Base-by-base conservation (phyloP, 1,139 yeast genomes). In the Nakaseomyces glabratus region DNA sequence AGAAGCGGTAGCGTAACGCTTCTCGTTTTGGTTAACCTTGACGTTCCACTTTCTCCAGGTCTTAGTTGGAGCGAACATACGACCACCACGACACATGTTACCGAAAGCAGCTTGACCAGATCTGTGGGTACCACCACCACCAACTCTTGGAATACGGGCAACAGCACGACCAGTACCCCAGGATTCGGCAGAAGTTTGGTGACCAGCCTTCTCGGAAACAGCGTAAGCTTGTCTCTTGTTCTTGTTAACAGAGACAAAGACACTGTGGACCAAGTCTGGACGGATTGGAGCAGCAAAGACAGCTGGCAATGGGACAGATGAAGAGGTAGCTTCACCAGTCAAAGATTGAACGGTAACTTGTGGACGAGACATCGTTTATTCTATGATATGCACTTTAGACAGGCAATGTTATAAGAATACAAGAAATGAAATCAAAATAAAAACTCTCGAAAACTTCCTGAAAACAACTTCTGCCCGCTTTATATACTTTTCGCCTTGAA, bases 101-200 rank as follows among this genome's bases (percentile, higher is more conserved):
- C 98, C 98, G 78, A 90, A 90, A 67, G 98, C 98, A 70, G 88
- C 98, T 75, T 90, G 98, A 71, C 98, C 98, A 56, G 97, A 79
- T 76, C 98, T 90, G 93, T 86, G 96, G 68, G 98, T 90, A 82
- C 98, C 98, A 68, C 95, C 88, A 76, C 98, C 98, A 73, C 95
- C 95, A 67, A 90, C 97, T 81, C 98, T 88, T 76, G 98, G 98
- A 70, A 90, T 88, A 80, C 98, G 90, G 74, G 98, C 97, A 66
- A 90, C 96, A 73, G 98, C 98, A 78, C 98, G 88, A 80, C 98
- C 98, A 60, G 98, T 93, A 85, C 98, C 98, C 98, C 98, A 90
- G 50, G 98, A 90, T 73, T 86, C 96, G 67, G 98, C 98, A 52
- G 98, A 90, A 70, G 96, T 88, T 76, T 90, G 97, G 79, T 85